A percentile compares a stretch with the other conserved stretches of the same genome.
phyloP scores from a whole-genome alignment of 2,329 filamentous ascomycete genomes.

The Thielaviopsis ethacetica region DNA sequence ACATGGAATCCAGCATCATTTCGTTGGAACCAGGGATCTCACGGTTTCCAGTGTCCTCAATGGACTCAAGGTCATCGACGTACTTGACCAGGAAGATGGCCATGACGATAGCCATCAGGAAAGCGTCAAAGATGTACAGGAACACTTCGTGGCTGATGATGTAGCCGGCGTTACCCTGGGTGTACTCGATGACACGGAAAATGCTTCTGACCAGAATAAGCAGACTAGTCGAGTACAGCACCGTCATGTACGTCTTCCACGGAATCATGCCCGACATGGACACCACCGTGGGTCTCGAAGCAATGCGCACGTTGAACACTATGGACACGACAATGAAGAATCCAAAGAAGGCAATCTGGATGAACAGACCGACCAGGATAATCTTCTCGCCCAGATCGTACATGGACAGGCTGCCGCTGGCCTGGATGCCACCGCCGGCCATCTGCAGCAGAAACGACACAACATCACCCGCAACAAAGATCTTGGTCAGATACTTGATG shows the following conservation, averaged over 20 bases:
- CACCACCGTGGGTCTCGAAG: conserved; percentile 13
- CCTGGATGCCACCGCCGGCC: conserved; percentile 24
- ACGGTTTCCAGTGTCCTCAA: not conserved
- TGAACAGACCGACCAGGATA: conserved; percentile 33
- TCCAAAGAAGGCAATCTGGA: conserved; percentile 36
- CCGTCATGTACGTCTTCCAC: conserved; percentile 19
- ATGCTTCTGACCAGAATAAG: conserved; percentile 29
- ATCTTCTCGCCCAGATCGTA: conserved; percentile 25
- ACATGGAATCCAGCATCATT: not conserved
- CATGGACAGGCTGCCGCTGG: not conserved
- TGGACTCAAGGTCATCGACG: conserved; percentile 4
- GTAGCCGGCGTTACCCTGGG: conserved; percentile 25
- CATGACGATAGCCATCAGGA: conserved; percentile 19
- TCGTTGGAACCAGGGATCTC: conserved; percentile 1
- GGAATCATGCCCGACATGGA: conserved; percentile 12
- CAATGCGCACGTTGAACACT: conserved; percentile 25
- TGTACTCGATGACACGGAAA: conserved; percentile 31
- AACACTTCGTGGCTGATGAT: conserved; percentile 25
- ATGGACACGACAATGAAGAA: conserved; percentile 32
- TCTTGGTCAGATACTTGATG: conserved; percentile 29
- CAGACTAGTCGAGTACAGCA: conserved; percentile 19
- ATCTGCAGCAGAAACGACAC: conserved; percentile 35
- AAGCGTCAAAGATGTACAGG: conserved; percentile 28
- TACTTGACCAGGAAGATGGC: conserved; percentile 1
- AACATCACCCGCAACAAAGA: conserved; percentile 39